These are phyloP conservation scores for Prosopis cineraria DNA, from an alignment of 306 rosid species.

Conservation along the genomic window DNA sequence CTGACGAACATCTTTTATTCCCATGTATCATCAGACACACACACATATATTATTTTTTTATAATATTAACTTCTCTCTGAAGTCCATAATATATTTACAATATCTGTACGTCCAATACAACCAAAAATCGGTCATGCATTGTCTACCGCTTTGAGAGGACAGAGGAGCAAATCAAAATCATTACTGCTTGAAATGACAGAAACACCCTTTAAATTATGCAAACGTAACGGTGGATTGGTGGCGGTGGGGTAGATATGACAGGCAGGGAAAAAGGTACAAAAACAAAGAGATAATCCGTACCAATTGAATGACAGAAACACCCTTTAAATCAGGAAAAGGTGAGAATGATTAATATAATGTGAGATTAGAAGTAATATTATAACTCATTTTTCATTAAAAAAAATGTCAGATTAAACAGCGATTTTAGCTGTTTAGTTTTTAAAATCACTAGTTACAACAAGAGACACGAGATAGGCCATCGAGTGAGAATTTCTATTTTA, in stretches of 20 bases:
- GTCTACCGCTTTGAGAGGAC: neutral
- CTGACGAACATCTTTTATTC: too few species aligned
- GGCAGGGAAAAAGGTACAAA: neutral
- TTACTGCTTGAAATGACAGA: conserved; percentile 6
- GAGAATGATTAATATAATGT: too few species aligned
- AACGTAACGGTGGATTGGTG: neutral
- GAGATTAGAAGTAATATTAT: too few species aligned
- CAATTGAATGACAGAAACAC: neutral
- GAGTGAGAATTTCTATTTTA: neutral
- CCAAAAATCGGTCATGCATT: neutral
- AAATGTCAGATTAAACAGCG: too few species aligned
- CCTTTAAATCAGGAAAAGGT: neutral
- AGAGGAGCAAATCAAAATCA: neutral
- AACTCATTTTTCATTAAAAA: too few species aligned
- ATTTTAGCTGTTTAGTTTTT: neutral
- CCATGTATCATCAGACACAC: too few species aligned
- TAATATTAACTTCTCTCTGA: neutral
- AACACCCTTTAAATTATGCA: neutral
- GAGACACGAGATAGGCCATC: neutral
- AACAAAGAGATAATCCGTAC: neutral
- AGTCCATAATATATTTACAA: neutral
- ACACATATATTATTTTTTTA: too few species aligned
- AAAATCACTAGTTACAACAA: neutral
- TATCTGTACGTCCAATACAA: neutral
- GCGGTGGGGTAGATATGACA: neutral